phyloP scores from a whole-genome alignment of 1,284 basidiomycete genomes.

The Filobasidium uniguttulatum region DNA sequence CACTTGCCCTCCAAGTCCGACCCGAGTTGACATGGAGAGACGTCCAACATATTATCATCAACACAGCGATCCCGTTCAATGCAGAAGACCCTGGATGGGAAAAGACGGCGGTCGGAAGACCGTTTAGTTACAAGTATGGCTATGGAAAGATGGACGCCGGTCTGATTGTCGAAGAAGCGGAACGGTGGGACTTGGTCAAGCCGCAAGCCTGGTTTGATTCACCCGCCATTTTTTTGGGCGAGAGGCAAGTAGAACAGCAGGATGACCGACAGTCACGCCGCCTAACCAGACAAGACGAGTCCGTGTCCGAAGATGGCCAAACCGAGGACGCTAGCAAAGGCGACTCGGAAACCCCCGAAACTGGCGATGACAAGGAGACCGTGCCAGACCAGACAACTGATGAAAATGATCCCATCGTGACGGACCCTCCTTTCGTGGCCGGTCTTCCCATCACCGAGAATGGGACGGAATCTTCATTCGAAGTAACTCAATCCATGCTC shows the following conservation, averaged over 20 bases:
- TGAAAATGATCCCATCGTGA: constrained; percentile 10
- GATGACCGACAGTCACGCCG: neutral
- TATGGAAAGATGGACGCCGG: constrained; percentile 82
- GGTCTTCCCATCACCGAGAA: constrained; percentile 45
- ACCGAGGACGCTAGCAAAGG: constrained; percentile 10
- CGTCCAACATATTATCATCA: constrained; percentile 78
- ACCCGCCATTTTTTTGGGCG: constrained; percentile 50
- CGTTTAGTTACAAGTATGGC: constrained; percentile 91
- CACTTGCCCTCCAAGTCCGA: constrained; percentile 67
- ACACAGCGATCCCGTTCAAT: constrained; percentile 67
- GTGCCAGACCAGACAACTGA: neutral
- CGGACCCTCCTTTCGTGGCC: constrained; percentile 3
- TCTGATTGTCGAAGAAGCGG: constrained; percentile 65
- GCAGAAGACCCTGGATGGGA: constrained; percentile 92
- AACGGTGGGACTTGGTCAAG: constrained; percentile 75
- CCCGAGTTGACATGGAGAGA: constrained; percentile 96
- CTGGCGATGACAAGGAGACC: constrained; percentile 1
- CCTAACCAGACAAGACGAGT: constrained; percentile 23
- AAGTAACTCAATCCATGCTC: constrained; percentile 59
- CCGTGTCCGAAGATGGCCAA: constrained; percentile 37
- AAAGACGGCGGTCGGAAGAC: constrained; percentile 57
- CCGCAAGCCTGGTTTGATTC: constrained; percentile 84
- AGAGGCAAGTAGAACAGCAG: constrained; percentile 9
- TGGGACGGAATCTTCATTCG: constrained; percentile 55
- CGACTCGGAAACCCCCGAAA: no score